A percentile compares a stretch with the other conserved stretches of the same genome.
Conservation (phyloP, 768 basidiomycete genomes). For the Macrolepiota dolichaula region DNA sequence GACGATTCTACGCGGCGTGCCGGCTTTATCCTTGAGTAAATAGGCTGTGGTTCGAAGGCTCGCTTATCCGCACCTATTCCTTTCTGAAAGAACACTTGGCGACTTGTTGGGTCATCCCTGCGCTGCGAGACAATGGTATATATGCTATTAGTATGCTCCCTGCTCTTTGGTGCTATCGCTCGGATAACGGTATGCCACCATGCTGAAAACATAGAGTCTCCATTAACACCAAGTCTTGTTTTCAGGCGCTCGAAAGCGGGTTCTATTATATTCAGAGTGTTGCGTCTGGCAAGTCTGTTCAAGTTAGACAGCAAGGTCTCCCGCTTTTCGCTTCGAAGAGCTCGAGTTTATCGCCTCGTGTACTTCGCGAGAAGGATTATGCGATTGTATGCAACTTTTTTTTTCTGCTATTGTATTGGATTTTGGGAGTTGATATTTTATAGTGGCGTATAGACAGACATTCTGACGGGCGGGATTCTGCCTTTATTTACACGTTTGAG, state of each 20-base stretch:
- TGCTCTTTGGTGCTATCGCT: not conserved
- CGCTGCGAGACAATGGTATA: not conserved
- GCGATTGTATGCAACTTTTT: not conserved
- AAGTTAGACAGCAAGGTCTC: not conserved
- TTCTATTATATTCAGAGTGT: slow-evolving; percentile 4
- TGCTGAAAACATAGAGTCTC: not conserved
- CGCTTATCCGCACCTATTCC: not conserved
- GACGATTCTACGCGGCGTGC: not conserved
- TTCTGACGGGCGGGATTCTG: not conserved
- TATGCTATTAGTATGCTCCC: not conserved
- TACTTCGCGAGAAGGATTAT: not conserved
- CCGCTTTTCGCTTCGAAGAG: not conserved
- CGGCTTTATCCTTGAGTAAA: not conserved
- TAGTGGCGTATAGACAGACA: slow-evolving; percentile 5
- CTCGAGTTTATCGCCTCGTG: not conserved
- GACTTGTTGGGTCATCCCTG: not conserved
- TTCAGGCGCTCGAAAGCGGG: not conserved
- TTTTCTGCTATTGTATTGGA: not conserved
- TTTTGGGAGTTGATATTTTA: not conserved
- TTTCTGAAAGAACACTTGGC: not conserved
- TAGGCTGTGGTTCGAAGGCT: not conserved
- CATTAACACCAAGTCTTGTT: not conserved
- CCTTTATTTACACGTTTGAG: not conserved
- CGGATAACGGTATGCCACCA: not conserved
- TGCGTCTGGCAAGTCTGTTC: not conserved